These are phyloP conservation scores for Saccharomycopsis phalli DNA, from an alignment of 1,139 yeast species.

Conservation along the genomic window DNA sequence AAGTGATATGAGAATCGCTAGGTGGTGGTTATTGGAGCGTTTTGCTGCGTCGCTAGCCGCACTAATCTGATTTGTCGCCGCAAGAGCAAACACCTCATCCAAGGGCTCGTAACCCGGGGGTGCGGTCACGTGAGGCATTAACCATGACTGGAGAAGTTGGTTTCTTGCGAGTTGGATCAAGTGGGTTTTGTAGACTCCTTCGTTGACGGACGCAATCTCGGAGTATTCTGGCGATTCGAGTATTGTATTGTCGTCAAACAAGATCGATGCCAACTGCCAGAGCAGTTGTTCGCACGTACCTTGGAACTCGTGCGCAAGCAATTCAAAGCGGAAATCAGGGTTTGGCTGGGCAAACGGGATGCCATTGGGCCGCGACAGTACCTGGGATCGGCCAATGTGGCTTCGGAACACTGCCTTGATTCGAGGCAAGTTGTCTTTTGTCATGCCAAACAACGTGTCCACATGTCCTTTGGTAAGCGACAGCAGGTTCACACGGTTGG, in stretches of 20 bases:
- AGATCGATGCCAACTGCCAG: slow-evolving; percentile 48
- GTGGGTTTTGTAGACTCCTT: slow-evolving; percentile 26
- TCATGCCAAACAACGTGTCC: slow-evolving; percentile 1
- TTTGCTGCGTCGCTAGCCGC: slow-evolving; percentile 58
- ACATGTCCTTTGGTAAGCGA: background rate
- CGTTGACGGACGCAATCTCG: slow-evolving; percentile 24
- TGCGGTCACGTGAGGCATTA: slow-evolving; percentile 31
- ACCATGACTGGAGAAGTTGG: slow-evolving; percentile 40
- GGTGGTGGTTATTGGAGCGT: slow-evolving; percentile 50
- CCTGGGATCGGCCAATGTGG: background rate
- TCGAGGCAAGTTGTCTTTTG: background rate
- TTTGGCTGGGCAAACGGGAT: slow-evolving; percentile 18
- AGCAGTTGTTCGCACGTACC: slow-evolving; percentile 23
- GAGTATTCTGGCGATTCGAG: background rate
- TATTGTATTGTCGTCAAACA: slow-evolving; percentile 41
- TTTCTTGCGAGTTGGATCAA: slow-evolving; percentile 36
- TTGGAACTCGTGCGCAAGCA: slow-evolving; percentile 22
- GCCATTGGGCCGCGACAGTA: slow-evolving; percentile 2
- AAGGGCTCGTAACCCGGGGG: slow-evolving; percentile 29
- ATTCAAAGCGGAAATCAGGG: slow-evolving; percentile 26
- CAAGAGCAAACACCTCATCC: slow-evolving; percentile 42
- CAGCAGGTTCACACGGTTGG: slow-evolving; percentile 4
- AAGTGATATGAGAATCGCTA: slow-evolving; percentile 62
- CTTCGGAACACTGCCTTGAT: background rate
- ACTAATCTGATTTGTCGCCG: slow-evolving; percentile 50